Percentiles rank a stretch among this genome's conserved stretches.
phyloP scores from a whole-genome alignment of 2,329 filamentous ascomycete species.

The Ophiosphaerella korrae region DNA sequence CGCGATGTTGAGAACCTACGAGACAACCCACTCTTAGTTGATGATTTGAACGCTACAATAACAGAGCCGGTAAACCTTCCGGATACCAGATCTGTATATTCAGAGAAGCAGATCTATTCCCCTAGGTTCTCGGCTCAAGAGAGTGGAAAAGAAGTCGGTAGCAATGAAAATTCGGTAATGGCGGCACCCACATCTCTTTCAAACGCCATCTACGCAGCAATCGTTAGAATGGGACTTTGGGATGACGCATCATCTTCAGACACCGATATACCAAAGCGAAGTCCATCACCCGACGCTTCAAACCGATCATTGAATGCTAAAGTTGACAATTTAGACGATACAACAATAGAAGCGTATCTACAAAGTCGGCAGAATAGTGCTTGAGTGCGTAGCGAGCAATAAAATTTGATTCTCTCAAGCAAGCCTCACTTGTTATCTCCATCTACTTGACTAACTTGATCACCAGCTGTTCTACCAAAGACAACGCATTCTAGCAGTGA shows the following conservation, averaged over 20 bases:
- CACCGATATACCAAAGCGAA: constrained; percentile 4
- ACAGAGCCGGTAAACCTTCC: constrained; percentile 1
- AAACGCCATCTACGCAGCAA: constrained; percentile 33
- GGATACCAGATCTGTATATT: not conserved
- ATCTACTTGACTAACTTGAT: constrained; percentile 19
- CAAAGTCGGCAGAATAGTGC: constrained; percentile 22
- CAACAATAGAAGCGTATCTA: constrained; percentile 28
- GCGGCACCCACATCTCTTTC: constrained; percentile 23
- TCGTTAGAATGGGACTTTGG: constrained; percentile 41
- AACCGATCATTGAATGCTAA: constrained; percentile 18
- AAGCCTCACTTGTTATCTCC: not conserved
- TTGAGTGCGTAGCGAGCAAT: not conserved
- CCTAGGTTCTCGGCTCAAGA: not conserved
- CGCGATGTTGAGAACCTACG: not conserved
- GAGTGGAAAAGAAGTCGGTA: constrained; percentile 11
- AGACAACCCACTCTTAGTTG: not conserved
- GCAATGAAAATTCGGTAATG: constrained; percentile 11
- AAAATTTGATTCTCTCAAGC: too few relatives aligned
- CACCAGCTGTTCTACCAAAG: constrained; percentile 64
- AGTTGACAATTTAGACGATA: constrained; percentile 33
- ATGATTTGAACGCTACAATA: not conserved
- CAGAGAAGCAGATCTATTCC: too few relatives aligned
- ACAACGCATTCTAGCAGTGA: constrained; percentile 68
- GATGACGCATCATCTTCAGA: constrained; percentile 25
- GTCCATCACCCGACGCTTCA: constrained; percentile 1